phyloP scores from a whole-genome alignment of 257 asterid genomes.

The Jaltomata sinuosa region DNA sequence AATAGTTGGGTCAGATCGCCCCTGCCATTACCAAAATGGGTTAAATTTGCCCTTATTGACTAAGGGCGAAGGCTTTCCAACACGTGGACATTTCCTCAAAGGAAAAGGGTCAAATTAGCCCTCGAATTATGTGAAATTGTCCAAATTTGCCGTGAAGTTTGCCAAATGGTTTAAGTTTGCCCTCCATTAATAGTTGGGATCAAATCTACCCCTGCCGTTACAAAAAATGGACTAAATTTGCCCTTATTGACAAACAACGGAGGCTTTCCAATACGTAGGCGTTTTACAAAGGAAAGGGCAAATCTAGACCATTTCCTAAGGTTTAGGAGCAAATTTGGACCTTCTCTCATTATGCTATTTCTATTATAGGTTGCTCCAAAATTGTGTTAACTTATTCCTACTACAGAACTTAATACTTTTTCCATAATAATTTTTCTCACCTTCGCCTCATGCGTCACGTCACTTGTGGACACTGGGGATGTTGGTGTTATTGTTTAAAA shows the following conservation, averaged over 20 bases:
- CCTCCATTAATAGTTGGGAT: background rate
- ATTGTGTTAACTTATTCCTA: background rate
- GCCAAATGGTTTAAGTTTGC: background rate
- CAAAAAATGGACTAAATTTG: too few species aligned
- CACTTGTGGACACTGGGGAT: background rate
- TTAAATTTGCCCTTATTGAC: background rate
- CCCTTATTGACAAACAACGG: background rate
- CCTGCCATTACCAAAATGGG: background rate
- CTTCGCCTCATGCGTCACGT: background rate
- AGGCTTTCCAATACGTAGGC: background rate
- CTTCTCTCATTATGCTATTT: background rate
- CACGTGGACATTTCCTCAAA: background rate
- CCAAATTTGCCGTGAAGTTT: background rate
- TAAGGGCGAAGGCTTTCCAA: background rate
- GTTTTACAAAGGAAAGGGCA: background rate
- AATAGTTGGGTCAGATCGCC: background rate
- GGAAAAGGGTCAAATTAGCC: background rate
- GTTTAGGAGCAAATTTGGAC: background rate
- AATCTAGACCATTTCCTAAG: background rate
- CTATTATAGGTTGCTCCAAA: background rate
- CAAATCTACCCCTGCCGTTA: background rate
- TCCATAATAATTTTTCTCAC: background rate
- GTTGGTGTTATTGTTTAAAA: background rate
- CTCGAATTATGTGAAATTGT: background rate
- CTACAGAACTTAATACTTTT: background rate